Evolutionary conservation across 352 stramenopile species (phyloP), one percentile per base, ranked within the genome.

Genomic region (Phytophthora tubulina): DNA sequence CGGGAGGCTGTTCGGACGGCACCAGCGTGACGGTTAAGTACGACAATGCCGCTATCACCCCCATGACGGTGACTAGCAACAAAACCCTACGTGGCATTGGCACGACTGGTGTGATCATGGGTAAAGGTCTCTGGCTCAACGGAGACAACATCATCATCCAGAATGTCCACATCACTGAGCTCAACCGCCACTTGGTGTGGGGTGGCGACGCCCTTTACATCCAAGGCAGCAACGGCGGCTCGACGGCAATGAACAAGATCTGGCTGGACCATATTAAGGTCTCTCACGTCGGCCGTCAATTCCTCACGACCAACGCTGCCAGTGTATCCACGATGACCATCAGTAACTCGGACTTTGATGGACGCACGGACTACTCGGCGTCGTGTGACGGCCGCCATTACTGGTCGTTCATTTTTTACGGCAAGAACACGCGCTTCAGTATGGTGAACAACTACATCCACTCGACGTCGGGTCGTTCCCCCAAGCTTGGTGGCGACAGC

Each of bases 261-360:
- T 86, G 76, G 79, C 53, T 86, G 30, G 77, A 86, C 51, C 79
- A 86, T 60, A 56, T 86, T 58, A 82, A 83, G 66, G 49, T 73
- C 9, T 73, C 66, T 2, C 66, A 10, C 42, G 50, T 73, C 5
- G 66, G 66, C 27, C 57, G 63, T 71, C 56, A 75, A 30, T 38
- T 63, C 44, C 13, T 85, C 13, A 74, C 61, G 17, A 82, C 72
- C 2, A 74, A 79, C 52, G 53, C 44, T 11, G 78, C 64, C 32
- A 66, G 75, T 14, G 70, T 75, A 4, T 73, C 67, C 11, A 80
- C 70, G 17, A 46, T 81, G 52, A 83, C 78, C 17, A 76, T 85
- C 61, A 81, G 72, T 63, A 83, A 83, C 67, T 80, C 65, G 56
- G 75, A 85, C 45, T 85, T 85, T 59, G 78, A 85, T 51, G 78